Base-by-base conservation (phyloP, 768 basidiomycete genomes). In the Naganishia randhawae region DNA sequence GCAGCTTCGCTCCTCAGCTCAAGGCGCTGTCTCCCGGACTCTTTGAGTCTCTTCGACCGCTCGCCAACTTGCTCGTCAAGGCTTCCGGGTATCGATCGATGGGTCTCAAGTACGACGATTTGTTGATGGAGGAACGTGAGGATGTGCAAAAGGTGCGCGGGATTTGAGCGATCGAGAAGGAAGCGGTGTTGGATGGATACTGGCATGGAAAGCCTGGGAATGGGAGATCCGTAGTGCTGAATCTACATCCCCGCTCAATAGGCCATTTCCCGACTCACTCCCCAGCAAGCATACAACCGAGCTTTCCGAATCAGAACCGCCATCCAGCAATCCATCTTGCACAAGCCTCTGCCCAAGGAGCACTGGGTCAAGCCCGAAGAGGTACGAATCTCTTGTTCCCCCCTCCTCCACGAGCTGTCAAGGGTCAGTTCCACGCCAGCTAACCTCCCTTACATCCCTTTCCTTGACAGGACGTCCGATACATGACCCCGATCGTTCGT, bases 61-160 rank as follows among this genome's bases (percentile, higher is more conserved):
- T 96, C 66, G 90, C 92, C 9, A 83, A 85, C 73, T 89, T 88
- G 85, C 97, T 96, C 77, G 88, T 88, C 73, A 79, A 89, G 78
- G 81, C 88, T 64, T 80, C 88, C 42, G 92, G 94, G 45, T 90
- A 93, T 84, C 86, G 95, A 73, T 84, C 87, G 76, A 84, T 90
- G 76, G 95, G 95, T 73, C 86, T 97, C 81, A 87, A 85, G 76
- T 94, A 96, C 79, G 95, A 99, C 80, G 95, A 99, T 84, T 86
- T 99, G 76, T 83, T 78, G 51, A 69, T 72, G 19, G 77, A 80
- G 73, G 79, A 80, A 69, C 70, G 73, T 35, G 73, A 75, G 62
- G 76, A 74, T 55, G 73, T 78, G 13, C 76, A 77, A 68, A 76
- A 74, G 74, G 76, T 78, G 71, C 61, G 68, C 29, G 19, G 27